Evolutionary conservation across 1,284 basidiomycete genomes (phyloP).

Genomic region (Ceratobasidium sp.): DNA sequence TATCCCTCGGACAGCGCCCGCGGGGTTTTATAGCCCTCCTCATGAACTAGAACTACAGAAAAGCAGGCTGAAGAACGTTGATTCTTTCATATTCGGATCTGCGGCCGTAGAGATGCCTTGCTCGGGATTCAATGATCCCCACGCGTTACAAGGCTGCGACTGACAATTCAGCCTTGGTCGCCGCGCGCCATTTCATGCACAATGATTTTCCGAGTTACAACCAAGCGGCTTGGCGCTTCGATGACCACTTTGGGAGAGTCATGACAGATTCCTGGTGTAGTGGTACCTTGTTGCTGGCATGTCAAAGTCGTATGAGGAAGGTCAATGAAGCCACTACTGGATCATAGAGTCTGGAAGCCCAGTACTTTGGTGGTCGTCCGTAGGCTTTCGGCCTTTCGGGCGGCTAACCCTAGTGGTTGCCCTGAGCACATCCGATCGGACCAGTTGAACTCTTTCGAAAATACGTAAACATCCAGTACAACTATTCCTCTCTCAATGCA

Average conservation of each 20-base stretch:
- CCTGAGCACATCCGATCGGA: not conserved
- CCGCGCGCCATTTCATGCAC: too few relatives aligned
- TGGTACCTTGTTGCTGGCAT: not conserved
- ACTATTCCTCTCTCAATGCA: not conserved
- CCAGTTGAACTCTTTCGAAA: not conserved
- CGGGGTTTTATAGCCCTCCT: not conserved
- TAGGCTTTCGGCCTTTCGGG: not conserved
- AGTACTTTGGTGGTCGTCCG: not conserved
- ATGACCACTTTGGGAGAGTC: not conserved
- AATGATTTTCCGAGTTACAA: too few relatives aligned
- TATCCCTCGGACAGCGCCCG: too few relatives aligned
- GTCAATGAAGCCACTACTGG: too few relatives aligned
- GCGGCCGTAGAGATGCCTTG: not conserved
- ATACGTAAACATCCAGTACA: not conserved
- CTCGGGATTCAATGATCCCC: not conserved
- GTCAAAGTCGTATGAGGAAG: too few relatives aligned
- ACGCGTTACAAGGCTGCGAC: not conserved
- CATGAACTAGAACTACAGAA: not conserved
- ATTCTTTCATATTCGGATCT: not conserved
- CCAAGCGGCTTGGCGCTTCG: too few relatives aligned
- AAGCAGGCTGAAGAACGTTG: not conserved
- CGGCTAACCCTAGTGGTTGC: not conserved
- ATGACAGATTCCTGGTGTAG: not conserved
- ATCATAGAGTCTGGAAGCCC: too few relatives aligned
- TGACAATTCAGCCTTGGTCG: not conserved